phyloP scores from a whole-genome alignment of 306 rosid species.

The Corylus americana region DNA sequence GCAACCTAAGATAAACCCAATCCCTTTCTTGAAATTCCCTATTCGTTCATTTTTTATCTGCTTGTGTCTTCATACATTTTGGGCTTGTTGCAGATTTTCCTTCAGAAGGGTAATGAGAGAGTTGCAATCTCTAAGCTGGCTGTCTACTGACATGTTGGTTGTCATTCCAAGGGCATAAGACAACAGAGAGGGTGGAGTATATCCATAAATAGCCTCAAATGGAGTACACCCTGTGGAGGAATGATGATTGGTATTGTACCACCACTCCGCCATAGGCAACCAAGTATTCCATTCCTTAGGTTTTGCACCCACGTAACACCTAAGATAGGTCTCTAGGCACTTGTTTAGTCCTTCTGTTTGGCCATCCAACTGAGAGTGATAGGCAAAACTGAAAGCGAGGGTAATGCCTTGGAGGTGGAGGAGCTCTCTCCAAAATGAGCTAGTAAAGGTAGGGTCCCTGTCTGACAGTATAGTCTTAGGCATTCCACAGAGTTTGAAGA shows the following conservation, averaged over 20 bases:
- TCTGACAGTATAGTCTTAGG: background rate
- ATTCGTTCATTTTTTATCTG: background rate
- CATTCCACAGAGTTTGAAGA: background rate
- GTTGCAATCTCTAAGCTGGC: background rate
- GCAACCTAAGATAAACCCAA: background rate
- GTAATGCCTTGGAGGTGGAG: background rate
- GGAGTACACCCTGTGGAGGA: background rate
- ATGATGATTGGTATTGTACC: background rate
- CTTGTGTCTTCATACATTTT: background rate
- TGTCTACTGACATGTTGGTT: too few relatives aligned
- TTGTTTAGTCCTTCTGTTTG: background rate
- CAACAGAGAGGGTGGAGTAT: background rate
- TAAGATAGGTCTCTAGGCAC: too few relatives aligned
- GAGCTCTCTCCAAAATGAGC: background rate
- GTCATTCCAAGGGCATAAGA: background rate
- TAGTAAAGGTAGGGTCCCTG: too few relatives aligned
- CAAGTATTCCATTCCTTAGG: background rate
- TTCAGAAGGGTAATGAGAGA: background rate
- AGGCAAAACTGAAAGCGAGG: background rate
- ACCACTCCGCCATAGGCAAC: background rate
- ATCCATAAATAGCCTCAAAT: background rate
- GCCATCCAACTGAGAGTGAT: background rate
- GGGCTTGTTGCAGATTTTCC: background rate
- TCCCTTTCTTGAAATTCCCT: background rate
- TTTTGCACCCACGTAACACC: too few relatives aligned